Evolutionary conservation across 176 grass and related monocot genomes (phyloP).

Genomic region (Bromus sterilis): DNA sequence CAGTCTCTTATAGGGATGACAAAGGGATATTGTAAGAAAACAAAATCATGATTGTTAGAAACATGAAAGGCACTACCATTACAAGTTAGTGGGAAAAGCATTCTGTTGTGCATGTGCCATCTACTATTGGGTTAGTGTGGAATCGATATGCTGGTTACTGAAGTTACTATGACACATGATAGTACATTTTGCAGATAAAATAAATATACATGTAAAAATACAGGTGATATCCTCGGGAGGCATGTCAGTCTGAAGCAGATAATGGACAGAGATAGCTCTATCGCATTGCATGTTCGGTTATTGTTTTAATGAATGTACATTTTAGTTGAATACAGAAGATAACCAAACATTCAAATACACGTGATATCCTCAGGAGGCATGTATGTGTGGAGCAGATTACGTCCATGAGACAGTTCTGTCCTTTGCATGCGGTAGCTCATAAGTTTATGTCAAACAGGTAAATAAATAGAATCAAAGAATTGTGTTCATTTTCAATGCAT

Average conservation of each 20-base stretch:
- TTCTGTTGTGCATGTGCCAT: neutral
- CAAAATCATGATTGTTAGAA: neutral
- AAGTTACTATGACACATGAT: neutral
- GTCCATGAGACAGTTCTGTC: neutral
- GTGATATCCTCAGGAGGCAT: neutral
- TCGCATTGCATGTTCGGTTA: neutral
- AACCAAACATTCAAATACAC: conserved; percentile 2
- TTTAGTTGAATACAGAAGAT: neutral
- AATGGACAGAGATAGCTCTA: neutral
- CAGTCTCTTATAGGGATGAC: neutral
- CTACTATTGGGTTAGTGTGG: neutral
- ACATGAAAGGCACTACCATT: neutral
- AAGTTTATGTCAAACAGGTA: neutral
- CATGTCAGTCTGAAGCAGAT: neutral
- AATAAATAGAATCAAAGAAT: neutral
- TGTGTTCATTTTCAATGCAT: neutral
- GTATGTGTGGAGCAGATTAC: neutral
- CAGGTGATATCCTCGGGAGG: neutral
- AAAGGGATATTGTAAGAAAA: neutral
- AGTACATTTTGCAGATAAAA: neutral
- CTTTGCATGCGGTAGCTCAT: neutral
- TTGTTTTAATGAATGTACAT: neutral
- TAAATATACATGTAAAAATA: conserved; percentile 7
- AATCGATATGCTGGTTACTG: neutral
- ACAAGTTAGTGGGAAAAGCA: neutral